Evolutionary conservation across 495 filamentous ascomycete genomes (phyloP), one percentile per base, ranked within the genome.

Genomic region (Chaetomium tenue): DNA sequence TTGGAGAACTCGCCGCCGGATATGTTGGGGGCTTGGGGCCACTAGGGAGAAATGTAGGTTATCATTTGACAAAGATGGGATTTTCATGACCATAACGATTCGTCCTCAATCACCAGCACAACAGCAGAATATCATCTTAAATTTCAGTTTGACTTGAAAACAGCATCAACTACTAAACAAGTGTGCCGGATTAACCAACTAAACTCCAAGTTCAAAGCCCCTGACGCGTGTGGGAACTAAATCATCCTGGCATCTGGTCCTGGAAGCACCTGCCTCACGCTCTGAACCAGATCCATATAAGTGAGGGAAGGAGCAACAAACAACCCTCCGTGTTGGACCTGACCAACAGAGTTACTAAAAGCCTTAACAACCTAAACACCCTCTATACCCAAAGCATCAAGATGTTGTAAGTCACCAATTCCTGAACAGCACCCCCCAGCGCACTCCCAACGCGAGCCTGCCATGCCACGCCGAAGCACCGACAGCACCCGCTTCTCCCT

Each of bases 391-490:
- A 44, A 15, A 16, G 18, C 9, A 44, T 2, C 46, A 50, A 50
- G 18, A 50, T 50, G 52, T n/a, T 54, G 52, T 40, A 56, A 56
- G 53, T 40, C 23, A 58, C 7, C 37, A 16, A 23, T 11, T 16
- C 33, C n/a, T 37, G 9, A 37, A 37, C 33, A 37, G 6, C 18
- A 30, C 72, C 63, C 66, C 75, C 65, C 72, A 20, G n/a, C 33
- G 47, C 39, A 60, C 37, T 42, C 20, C 20, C 54, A 51, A 26
- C 44, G 47, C 47, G n/a, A 68, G 33, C 33, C 33, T 37, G 33
- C 51, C 58, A 75, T 75, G 73, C 65, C 72, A 23, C 69, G 63
- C 61, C 57, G 58, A 51, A 70, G 72, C 69, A 60, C 39, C 42
- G 71, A 71, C 16, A 54, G 56, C 20, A 63, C 40, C 62, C 70